A percentile compares a stretch with the other conserved stretches of the same genome.
Evolutionary conservation across 192 early-diverging fungal species (phyloP).

Genomic region (Coemansia sp.): DNA sequence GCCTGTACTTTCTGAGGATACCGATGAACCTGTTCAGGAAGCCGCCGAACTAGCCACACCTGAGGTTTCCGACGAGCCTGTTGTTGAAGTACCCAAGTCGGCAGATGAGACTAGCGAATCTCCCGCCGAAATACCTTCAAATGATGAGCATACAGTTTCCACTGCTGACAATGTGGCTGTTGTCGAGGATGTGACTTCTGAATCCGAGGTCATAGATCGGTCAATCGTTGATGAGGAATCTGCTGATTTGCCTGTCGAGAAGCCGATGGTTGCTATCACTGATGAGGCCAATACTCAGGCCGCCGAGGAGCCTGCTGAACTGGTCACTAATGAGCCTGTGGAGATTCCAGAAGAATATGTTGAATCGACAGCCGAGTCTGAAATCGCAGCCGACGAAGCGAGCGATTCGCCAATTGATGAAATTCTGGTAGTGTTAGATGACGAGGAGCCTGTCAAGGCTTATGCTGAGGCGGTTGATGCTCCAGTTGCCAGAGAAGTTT

Average conservation of each 20-base stretch:
- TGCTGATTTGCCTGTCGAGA: not conserved
- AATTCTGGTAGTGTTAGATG: too few relatives aligned
- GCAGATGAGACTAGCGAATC: too few relatives aligned
- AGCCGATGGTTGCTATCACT: not conserved
- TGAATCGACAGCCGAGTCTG: too few relatives aligned
- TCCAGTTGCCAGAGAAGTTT: not conserved
- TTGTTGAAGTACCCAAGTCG: too few relatives aligned
- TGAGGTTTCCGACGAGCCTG: too few relatives aligned
- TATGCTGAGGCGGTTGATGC: not conserved
- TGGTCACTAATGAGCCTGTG: constrained; percentile 7
- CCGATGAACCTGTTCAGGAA: too few relatives aligned
- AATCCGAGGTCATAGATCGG: not conserved
- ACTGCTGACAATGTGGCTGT: not conserved
- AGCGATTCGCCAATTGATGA: too few relatives aligned
- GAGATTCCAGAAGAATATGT: too few relatives aligned
- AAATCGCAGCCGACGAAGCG: too few relatives aligned
- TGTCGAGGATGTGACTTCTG: not conserved
- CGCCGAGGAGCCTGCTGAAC: not conserved
- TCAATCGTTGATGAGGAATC: not conserved
- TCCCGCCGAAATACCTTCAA: not conserved
- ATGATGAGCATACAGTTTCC: not conserved
- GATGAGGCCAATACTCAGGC: not conserved
- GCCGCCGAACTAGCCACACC: too few relatives aligned
- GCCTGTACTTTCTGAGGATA: not conserved
- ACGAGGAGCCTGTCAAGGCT: not conserved